Evolutionary conservation across 106 monocot genomes (phyloP), one percentile per base, ranked within the genome.

Genomic region (Dendrobium officinale): DNA sequence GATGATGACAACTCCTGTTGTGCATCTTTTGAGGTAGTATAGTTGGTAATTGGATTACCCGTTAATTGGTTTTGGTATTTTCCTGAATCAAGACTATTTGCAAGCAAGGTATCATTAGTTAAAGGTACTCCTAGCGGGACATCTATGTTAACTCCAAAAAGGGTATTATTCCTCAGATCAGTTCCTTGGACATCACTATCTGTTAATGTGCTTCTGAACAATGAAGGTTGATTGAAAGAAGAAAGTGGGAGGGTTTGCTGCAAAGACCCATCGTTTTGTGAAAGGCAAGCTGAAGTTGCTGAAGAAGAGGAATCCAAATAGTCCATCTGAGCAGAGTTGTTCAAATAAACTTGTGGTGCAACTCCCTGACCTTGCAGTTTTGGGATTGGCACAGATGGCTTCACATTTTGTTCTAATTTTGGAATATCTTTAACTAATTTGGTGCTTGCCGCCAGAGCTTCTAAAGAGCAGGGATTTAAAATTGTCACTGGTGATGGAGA

Each of bases 261-360:
- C 77, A 92, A 84, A 79, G 86, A 77, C 55, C 84, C 87, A 75
- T 93, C 92, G 42, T 55, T 86, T 49, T 90, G 92, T 76, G 85
- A 89, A 75, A 92, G 84, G 76, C 90, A 89, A 6, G 79, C 90
- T 13, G 96, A 94, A 75, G 90, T 92, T 81, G 88, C 94, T 78
- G 94, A 94, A 79, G 96, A 97, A 51, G 90, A 86, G 42, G 94
- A 85, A 55, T 94, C 92, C 86, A 94, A 82, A 80, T 87, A 94
- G 84, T 94, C 96, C 49, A 88, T 81, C 76, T 89, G 96, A 18
- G 83, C 73, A 77, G 86, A 73, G 55, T 85, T 86, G 79, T 82
- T 82, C 20, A 88, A 18, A 66, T 79, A 90, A 44, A 81, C 75
- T 56, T 87, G 90, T 20, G 80, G 75, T 73, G 79, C 82, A 61